phyloP scores from a whole-genome alignment of 768 basidiomycete species.

The Leccinum longicurvipes region DNA sequence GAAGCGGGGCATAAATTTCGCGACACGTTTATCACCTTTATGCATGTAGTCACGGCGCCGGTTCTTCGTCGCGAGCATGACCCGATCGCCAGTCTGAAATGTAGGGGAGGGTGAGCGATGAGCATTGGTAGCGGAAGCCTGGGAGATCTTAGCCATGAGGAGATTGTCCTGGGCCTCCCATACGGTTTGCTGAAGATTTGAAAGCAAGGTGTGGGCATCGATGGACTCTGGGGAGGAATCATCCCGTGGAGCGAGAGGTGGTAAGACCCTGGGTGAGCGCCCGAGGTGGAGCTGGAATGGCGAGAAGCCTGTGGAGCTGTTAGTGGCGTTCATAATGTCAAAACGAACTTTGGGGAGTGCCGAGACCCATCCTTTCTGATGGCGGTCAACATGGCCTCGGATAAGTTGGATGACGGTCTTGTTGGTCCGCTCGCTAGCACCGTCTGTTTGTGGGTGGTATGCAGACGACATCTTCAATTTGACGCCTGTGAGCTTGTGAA shows the following conservation, averaged over 20 bases:
- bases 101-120: too few relatives aligned
- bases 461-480: constrained; percentile 21
- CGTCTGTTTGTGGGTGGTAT: constrained; percentile 29
- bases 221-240: too few relatives aligned
- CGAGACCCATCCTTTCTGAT: constrained; percentile 29
- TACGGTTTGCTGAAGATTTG: too few relatives aligned
- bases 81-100: too few relatives aligned
- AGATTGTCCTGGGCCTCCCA: too few relatives aligned
- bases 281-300: constrained; percentile 30
- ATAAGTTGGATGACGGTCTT: constrained; percentile 14
- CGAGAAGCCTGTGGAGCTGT: constrained; percentile 30
- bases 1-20: constrained; percentile 41
- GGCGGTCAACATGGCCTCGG: background rate
- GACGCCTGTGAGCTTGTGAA: constrained; percentile 9
- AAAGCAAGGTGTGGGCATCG: too few relatives aligned
- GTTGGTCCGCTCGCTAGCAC: constrained; percentile 21
- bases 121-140: too few relatives aligned
- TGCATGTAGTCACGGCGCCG: background rate
- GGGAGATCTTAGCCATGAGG: too few relatives aligned
- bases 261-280: too few relatives aligned
- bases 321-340: constrained; percentile 32
- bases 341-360: constrained; percentile 30
- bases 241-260: too few relatives aligned
- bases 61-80: constrained; percentile 33
- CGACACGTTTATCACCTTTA: constrained; percentile 27